Conservation (phyloP, 371 early-diverging fungal species). For the Circinella minor region DNA sequence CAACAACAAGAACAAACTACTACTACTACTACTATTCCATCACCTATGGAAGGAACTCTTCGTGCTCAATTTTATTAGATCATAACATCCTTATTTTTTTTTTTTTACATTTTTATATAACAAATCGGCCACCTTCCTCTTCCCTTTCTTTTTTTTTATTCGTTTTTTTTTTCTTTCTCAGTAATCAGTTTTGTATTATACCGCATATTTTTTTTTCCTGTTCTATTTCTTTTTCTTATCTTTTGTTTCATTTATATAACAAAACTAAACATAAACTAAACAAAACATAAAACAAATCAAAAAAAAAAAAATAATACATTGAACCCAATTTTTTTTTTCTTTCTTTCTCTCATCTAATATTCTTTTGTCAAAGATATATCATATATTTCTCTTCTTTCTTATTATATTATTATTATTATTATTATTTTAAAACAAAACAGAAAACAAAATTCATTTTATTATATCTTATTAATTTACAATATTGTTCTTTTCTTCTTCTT, state of each 20-base stretch:
- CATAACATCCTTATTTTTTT: not conserved
- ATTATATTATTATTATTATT: no score
- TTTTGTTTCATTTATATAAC: not conserved
- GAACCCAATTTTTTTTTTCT: no score
- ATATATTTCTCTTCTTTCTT: no score
- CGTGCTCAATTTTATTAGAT: conserved; percentile 15
- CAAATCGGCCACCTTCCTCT: not conserved
- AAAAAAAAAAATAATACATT: no score
- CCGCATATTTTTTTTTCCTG: conserved; percentile 8
- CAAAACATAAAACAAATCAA: no score
- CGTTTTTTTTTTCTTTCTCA: not conserved
- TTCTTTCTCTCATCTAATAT: no score
- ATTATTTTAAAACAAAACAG: no score
- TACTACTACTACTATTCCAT: not conserved
- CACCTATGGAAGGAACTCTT: not conserved
- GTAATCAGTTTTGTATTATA: conserved; percentile 13
- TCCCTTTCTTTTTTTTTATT: conserved; percentile 6
- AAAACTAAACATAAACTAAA: not conserved
- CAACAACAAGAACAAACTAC: conserved; percentile 11
- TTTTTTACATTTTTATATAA: not conserved
- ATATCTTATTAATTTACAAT: no score
- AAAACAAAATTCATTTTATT: no score
- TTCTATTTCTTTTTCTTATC: no score
- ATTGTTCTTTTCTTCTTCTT: not conserved
- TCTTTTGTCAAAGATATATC: no score